Evolutionary conservation across 176 grass and related monocot genomes (phyloP), one percentile per base, ranked within the genome.

Genomic region (Oryza meyeriana): DNA sequence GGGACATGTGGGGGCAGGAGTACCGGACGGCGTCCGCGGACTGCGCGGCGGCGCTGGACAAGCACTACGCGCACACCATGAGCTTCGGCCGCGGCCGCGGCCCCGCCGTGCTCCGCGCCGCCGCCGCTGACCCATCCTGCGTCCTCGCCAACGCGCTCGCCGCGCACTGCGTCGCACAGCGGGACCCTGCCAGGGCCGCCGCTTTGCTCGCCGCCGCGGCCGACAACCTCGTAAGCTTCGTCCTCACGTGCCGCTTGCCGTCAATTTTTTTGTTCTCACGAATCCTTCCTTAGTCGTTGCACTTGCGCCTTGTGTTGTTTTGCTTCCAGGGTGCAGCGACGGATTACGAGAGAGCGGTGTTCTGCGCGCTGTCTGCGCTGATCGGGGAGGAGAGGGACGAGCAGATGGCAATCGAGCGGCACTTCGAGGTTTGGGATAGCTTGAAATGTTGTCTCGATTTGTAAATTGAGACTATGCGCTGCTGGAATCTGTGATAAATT

Each of bases 1-100:
- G 44, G 80, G 89, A 91, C 84, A 76, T 88, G 72, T 91, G 89
- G 86, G 89, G 86, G 65, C 84, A 94, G 84, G 40, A 79, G 63
- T 88, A 91, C 72, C 79, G 89, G 44, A 94, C 89, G 62, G 68
- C 77, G 10, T 94, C 92, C 2, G 62, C 61, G 5, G 92, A 66
- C 24, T 94, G 92, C 92, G 83, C 75, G 29, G 86, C 50, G 18
- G 86, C 86, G 72, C 81, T 94, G 61, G 81, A 94, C 67, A 86
- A 74, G 68, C 91, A 94, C 86, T 94, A 91, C 83, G 67, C 11
- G 61, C 77, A 80, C 13, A 67, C 76, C 72, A 62, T 94, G 72
- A 3, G 77, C 31, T 91, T 75, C 86, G 84, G 89, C 29, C 92
- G 86, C 17, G 62, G 72, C 67, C 86, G 92, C 2, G 86, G 63